phyloP scores from a whole-genome alignment of 352 stramenopile species.

The Phytophthora melonis region DNA sequence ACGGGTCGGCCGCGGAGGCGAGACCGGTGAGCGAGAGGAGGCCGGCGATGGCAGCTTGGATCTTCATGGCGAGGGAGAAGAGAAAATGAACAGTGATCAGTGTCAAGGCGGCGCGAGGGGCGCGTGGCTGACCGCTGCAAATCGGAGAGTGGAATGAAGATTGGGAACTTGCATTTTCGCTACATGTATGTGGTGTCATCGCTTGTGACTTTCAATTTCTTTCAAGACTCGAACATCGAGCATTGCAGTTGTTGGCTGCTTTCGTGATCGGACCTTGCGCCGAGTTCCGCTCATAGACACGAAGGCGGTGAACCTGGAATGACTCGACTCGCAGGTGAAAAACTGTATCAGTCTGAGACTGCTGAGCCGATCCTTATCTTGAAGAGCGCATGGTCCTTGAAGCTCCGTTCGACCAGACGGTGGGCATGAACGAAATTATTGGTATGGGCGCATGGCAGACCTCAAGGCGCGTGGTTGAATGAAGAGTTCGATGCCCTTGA shows the following conservation, averaged over 20 bases:
- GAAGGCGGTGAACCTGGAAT: too few species aligned
- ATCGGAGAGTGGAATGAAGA: not conserved
- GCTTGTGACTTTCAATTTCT: not conserved
- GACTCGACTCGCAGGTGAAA: too few species aligned
- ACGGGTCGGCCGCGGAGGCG: not conserved
- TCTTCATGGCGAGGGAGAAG: conserved; percentile 9
- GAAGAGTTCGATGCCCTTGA: too few species aligned
- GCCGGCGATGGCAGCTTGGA: conserved; percentile 5
- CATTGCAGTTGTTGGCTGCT: too few species aligned
- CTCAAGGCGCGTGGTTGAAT: not conserved
- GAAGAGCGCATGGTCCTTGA: not conserved
- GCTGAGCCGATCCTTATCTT: not conserved
- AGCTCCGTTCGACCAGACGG: not conserved
- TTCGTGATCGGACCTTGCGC: too few species aligned
- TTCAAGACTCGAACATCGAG: too few species aligned
- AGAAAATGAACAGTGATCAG: not conserved
- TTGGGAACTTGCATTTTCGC: not conserved
- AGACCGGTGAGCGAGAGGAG: conserved; percentile 1
- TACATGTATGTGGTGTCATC: not conserved
- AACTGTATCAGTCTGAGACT: too few species aligned
- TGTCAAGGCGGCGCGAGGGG: not conserved
- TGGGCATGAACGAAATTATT: not conserved
- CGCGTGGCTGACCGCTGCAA: not conserved
- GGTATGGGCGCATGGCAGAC: not conserved
- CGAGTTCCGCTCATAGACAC: too few species aligned